Conservation (phyloP, 306 rosid species). For the Pachyrhizus erosus region DNA sequence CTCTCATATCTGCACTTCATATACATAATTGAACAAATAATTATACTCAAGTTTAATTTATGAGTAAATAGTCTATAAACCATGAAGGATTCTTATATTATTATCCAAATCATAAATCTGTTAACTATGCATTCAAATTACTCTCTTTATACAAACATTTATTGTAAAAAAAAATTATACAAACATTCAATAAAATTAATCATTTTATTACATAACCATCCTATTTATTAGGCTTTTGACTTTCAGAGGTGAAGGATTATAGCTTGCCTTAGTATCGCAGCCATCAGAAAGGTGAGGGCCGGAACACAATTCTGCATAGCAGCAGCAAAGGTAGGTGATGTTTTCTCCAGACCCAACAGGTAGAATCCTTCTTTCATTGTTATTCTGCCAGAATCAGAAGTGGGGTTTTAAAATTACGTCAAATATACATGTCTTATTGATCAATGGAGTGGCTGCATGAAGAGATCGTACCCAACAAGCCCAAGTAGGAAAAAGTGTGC, state of each 20-base stretch:
- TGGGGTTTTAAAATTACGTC: background rate
- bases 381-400: constrained; percentile 57
- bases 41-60: background rate
- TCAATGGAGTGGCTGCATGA: background rate
- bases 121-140: too few species aligned
- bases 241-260: constrained; percentile 14
- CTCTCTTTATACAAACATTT: background rate
- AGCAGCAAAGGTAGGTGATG: constrained; percentile 79
- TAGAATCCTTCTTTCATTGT: constrained; percentile 74
- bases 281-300: constrained; percentile 83
- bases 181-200: background rate
- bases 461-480: constrained; percentile 63
- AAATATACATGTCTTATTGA: background rate
- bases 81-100: too few species aligned
- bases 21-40: constrained; percentile 10
- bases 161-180: background rate
- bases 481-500: constrained; percentile 68
- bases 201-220: background rate
- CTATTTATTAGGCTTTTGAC: background rate
- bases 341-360: constrained; percentile 69
- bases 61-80: too few species aligned
- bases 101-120: too few species aligned
- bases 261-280: constrained; percentile 64
- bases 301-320: constrained; percentile 80
- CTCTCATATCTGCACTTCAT: constrained; percentile 64